phyloP scores from a whole-genome alignment of 352 stramenopile species.

The Aphanomyces invadans region DNA sequence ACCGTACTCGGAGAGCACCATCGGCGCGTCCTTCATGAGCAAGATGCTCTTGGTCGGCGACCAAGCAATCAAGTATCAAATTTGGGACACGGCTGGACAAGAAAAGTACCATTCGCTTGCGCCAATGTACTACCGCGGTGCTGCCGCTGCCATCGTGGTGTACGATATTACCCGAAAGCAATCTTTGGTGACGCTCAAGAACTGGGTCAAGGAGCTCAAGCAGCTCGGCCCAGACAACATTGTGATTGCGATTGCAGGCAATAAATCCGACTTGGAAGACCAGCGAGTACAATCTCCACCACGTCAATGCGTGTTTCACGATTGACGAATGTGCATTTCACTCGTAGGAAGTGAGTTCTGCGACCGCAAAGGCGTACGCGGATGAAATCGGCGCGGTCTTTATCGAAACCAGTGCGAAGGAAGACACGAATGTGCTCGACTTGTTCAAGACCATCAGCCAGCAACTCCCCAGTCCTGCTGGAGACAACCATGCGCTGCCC shows the following conservation, averaged over 20 bases:
- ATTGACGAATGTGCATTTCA: constrained; percentile 7
- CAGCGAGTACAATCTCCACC: constrained; percentile 45
- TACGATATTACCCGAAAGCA: constrained; percentile 97
- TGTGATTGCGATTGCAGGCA: constrained; percentile 92
- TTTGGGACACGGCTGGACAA: constrained; percentile 98
- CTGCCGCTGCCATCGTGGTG: constrained; percentile 94
- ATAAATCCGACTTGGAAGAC: constrained; percentile 90
- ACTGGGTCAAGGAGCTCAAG: constrained; percentile 93
- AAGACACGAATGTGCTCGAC: constrained; percentile 89
- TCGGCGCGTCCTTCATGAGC: constrained; percentile 96
- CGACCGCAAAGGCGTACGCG: constrained; percentile 82
- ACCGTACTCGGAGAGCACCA: constrained; percentile 94
- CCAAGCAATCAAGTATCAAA: constrained; percentile 93
- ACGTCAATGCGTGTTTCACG: neutral
- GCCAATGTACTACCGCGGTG: constrained; percentile 98
- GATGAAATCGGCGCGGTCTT: constrained; percentile 90
- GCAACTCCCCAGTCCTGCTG: constrained; percentile 56
- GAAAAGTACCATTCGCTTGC: constrained; percentile 96
- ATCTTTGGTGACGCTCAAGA: constrained; percentile 90
- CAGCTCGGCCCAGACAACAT: constrained; percentile 89
- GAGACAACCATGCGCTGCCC: constrained; percentile 71
- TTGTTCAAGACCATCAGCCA: constrained; percentile 90
- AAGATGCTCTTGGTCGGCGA: constrained; percentile 93
- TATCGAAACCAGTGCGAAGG: constrained; percentile 92
- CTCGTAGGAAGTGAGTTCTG: constrained; percentile 73